phyloP scores from a whole-genome alignment of 257 asterid genomes.

The Lycium ferocissimum region DNA sequence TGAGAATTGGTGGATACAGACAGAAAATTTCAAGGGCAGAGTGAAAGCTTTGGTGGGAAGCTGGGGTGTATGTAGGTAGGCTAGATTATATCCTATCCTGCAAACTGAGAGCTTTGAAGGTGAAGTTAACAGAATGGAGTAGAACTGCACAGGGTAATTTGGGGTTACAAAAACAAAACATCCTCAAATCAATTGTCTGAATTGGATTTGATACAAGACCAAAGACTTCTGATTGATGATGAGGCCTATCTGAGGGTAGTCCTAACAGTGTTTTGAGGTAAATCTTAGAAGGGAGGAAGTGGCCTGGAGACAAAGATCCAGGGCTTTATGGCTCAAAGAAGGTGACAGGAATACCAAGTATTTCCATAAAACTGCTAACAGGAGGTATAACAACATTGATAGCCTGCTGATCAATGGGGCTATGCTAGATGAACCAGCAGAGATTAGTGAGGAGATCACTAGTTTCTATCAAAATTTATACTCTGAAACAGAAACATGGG shows the following conservation, averaged over 20 bases:
- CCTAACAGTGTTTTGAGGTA: neutral
- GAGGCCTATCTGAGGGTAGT: neutral
- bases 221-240: neutral
- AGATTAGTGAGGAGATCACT: neutral
- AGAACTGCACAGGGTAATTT: neutral
- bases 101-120: neutral
- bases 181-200: neutral
- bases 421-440: neutral
- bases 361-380: neutral
- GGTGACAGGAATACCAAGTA: neutral
- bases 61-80: neutral
- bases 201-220: neutral
- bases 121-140: neutral
- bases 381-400: neutral
- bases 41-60: neutral
- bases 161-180: neutral
- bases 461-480: neutral
- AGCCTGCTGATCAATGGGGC: neutral
- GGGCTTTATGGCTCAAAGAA: neutral
- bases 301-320: neutral
- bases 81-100: neutral
- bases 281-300: neutral
- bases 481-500: neutral
- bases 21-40: neutral
- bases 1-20: neutral